Base-by-base conservation (phyloP, 345 rosid genomes). In the Eucalyptus microcorys region DNA sequence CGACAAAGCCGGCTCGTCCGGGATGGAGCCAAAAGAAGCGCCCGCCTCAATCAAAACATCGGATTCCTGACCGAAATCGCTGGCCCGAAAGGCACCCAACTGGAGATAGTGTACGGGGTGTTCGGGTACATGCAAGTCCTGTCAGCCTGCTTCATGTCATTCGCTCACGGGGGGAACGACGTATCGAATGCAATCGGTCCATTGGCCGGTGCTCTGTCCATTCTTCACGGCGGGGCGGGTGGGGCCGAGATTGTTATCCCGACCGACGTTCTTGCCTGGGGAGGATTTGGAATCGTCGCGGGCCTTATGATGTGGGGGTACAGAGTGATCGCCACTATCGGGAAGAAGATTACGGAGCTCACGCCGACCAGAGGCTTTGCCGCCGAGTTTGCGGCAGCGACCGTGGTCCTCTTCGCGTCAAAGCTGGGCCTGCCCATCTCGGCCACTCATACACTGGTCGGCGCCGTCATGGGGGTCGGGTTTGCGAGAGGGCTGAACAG, bases 401-500 rank as follows among this genome's bases (percentile, higher is more conserved):
- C 99, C 3, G 99, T 98, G 34, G 99, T 98, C 89, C 92, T 97
- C 42, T 93, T 94, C 40, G 99, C 99, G 15, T 97, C 99, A 1
- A 98, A 96, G 90, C 91, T 98, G 40, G 98, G 98, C 37, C 92
- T 98, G 57, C 99, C 99, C 10, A 94, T 98, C 47, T 98, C 99
- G 1, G 98, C 98, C 30, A 98, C 99, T 1, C 99, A 97, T 87
- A 98, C 99, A 10, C 91, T 97, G 59, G 99, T 98, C 30, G 99
- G 99, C 57, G 98, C 99, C 22, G 99, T 98, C 76, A 98, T 98
- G 99, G 99, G 99, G 32, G 99, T 98, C 13, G 99, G 99, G 8
- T 97, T 98, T 50, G 99, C 99, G 1, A 95, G 99, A 84, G 99
- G 99, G 34, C 95, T 97, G 68, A 98, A 97, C 87, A 94, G 93